Conservation (phyloP, 2,329 filamentous ascomycete genomes). For the Arthrocladium fulminans region DNA sequence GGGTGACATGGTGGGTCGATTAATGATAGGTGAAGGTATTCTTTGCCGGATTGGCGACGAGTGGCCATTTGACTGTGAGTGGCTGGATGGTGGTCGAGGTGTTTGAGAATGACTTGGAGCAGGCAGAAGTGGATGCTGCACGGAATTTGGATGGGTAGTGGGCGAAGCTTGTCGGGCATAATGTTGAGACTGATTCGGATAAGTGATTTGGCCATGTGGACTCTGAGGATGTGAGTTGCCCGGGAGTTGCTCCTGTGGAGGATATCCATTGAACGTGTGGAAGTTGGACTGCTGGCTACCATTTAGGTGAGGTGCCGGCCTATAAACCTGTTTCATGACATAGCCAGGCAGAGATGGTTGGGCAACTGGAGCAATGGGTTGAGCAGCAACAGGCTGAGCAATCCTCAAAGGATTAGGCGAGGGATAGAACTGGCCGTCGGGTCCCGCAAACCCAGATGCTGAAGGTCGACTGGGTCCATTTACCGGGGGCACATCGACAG, state of each 20-base stretch:
- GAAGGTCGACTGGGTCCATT: not conserved
- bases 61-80: conserved; percentile 26
- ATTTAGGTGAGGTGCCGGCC: not conserved
- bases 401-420: not conserved
- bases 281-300: not conserved
- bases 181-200: conserved; percentile 17
- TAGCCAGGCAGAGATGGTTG: conserved; percentile 6
- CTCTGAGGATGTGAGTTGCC: not conserved
- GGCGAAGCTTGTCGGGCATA: conserved; percentile 25
- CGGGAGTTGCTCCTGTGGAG: not conserved
- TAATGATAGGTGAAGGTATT: conserved; percentile 34
- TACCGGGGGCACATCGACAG: conserved; percentile 12
- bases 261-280: conserved; percentile 8
- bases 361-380: not conserved
- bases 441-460: not conserved
- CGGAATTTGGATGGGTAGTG: conserved; percentile 26
- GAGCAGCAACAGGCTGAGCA: not conserved
- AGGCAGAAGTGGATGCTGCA: conserved; percentile 6
- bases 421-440: conserved; percentile 3
- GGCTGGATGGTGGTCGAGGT: conserved; percentile 35
- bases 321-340: not conserved
- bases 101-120: conserved; percentile 6
- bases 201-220: not conserved
- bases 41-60: conserved; percentile 22
- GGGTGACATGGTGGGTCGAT: conserved; percentile 40